Base-by-base conservation (phyloP, 345 rosid genomes). In the Melastoma malabathricum region DNA sequence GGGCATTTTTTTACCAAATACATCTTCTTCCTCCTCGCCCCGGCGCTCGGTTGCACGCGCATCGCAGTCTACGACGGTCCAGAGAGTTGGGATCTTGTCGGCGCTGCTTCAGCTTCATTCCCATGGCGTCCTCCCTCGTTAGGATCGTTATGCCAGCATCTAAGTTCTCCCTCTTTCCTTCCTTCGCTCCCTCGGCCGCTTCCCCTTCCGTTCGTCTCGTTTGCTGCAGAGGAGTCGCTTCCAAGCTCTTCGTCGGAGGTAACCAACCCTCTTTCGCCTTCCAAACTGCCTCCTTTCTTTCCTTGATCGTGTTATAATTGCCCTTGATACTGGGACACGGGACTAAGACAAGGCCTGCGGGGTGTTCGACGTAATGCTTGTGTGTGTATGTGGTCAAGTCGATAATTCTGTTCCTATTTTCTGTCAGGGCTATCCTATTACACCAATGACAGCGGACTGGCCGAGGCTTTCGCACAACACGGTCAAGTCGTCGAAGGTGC, bases 401-500 rank as follows among this genome's bases (percentile, higher is more conserved):
- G 15, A 10, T 38, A 6, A 27, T 38, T 47, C 63, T 18, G 27
- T 43, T 18, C 3, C 51, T 18, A 25, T 18, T 51, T 29, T 41
- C 51, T 56, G 23, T 23, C 80, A 90, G 96, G 94, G 51, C 58
- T 86, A 55, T 82, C 97, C 15, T 81, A 75, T 67, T 66, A 54
- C 73, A 82, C 85, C 19, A 70, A 80, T 0, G 92, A 86, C 64
- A 64, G 80, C 13, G 84, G 79, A 53, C 59, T 86, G 47, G 59
- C 76, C 0, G 92, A 86, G 45, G 73, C 92, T 59, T 90, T 90
- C 67, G 83, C 92, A 38, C 75, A 70, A 45, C 69, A 55, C 48
- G 98, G 96, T 59, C 96, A 90, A 73, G 98, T 90, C 51, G 71
- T 90, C 60, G 92, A 90, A 80, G 92, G 96, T 82, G 31, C 44